Conservation (phyloP, 164 flowering plant genomes). For the Vitis vinifera region ASM3070453v1 NC_081811.1:8280501-8281000, state of each 20-base stretch:
- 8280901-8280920: background rate
- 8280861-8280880: constrained; percentile 1
- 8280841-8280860: background rate
- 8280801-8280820: background rate
- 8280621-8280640: too few species aligned
- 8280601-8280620: too few species aligned
- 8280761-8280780: background rate
- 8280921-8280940: background rate
- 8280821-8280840: background rate
- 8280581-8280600: too few species aligned
- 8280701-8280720: background rate
- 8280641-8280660: too few species aligned
- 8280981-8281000: background rate
- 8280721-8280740: background rate
- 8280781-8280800: background rate
- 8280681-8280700: background rate
- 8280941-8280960: background rate
- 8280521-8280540: too few species aligned
- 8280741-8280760: background rate
- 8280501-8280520: too few species aligned
- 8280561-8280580: too few species aligned
- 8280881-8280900: background rate
- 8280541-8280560: too few species aligned
- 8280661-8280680: too few species aligned
- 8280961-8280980: background rate